phyloP scores from a whole-genome alignment of 306 rosid genomes.

The Quillaja saponaria region DNA sequence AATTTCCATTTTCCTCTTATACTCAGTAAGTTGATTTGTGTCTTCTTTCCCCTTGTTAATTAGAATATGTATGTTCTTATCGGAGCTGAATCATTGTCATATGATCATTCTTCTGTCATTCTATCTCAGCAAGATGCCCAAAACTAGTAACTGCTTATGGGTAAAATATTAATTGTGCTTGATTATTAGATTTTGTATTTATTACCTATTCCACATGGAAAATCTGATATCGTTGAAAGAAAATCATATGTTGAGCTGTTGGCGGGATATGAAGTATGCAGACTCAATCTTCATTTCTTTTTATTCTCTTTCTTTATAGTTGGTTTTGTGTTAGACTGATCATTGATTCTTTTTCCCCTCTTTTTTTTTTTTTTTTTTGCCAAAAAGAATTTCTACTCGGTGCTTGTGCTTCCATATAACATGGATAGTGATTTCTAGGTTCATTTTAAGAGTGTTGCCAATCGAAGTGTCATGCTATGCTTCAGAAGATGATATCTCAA shows the following conservation, averaged over 20 bases:
- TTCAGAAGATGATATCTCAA: conserved; percentile 90
- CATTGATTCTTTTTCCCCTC: conserved; percentile 37
- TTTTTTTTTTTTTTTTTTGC: not conserved
- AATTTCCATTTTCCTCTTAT: no score
- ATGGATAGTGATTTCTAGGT: conserved; percentile 52
- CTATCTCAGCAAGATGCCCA: not conserved
- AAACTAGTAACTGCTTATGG: not conserved
- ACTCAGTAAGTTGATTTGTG: no score
- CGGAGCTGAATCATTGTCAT: no score
- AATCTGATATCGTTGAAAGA: not conserved
- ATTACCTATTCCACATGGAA: not conserved
- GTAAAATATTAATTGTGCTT: not conserved
- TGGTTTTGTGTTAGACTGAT: conserved; percentile 11
- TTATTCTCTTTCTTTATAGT: not conserved
- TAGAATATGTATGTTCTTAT: no score
- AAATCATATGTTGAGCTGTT: no score
- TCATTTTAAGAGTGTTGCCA: conserved; percentile 84
- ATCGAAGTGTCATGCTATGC: conserved; percentile 91
- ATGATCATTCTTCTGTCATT: not conserved
- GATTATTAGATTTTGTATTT: not conserved
- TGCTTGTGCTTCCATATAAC: conserved; percentile 28
- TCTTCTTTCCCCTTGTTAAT: no score
- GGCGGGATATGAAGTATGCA: not conserved
- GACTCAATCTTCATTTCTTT: conserved; percentile 1
- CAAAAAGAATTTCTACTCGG: conserved; percentile 16